Conservation (phyloP, 345 rosid genomes). For the Melastoma malabathricum region DNA sequence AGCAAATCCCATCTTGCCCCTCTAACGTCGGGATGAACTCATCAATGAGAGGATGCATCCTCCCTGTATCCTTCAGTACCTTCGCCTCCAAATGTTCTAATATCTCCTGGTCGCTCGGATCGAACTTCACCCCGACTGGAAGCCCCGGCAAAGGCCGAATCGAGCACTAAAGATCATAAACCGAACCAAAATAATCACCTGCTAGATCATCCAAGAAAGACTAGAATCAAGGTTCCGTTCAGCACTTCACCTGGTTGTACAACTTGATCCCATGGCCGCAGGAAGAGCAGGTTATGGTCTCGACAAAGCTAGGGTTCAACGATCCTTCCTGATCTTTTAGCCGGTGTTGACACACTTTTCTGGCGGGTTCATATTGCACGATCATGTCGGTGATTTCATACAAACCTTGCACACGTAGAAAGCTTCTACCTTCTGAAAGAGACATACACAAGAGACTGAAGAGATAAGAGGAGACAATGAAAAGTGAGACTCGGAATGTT, state of each 20-base stretch:
- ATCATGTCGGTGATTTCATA: too few species aligned
- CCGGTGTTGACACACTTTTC: too few species aligned
- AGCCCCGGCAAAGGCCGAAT: slow-evolving; percentile 69
- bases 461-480: too few species aligned
- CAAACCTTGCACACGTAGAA: too few species aligned
- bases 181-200: background rate
- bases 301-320: too few species aligned
- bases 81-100: slow-evolving; percentile 83
- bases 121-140: slow-evolving; percentile 92
- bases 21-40: slow-evolving; percentile 80
- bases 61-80: slow-evolving; percentile 32
- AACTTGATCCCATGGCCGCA: slow-evolving; percentile 52
- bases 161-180: slow-evolving; percentile 23
- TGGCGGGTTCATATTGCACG: too few species aligned
- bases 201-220: background rate
- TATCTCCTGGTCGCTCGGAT: slow-evolving; percentile 86
- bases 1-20: slow-evolving; percentile 88
- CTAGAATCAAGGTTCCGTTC: background rate
- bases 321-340: too few species aligned
- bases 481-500: too few species aligned
- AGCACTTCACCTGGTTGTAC: slow-evolving; percentile 44
- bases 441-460: too few species aligned
- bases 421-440: too few species aligned
- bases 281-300: slow-evolving; percentile 40
- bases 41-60: slow-evolving; percentile 73